A percentile compares a stretch with the other conserved stretches of the same genome.
These are phyloP conservation scores for Petunia axillaris DNA, from an alignment of 257 asterid species.

Conservation along the genomic window DNA sequence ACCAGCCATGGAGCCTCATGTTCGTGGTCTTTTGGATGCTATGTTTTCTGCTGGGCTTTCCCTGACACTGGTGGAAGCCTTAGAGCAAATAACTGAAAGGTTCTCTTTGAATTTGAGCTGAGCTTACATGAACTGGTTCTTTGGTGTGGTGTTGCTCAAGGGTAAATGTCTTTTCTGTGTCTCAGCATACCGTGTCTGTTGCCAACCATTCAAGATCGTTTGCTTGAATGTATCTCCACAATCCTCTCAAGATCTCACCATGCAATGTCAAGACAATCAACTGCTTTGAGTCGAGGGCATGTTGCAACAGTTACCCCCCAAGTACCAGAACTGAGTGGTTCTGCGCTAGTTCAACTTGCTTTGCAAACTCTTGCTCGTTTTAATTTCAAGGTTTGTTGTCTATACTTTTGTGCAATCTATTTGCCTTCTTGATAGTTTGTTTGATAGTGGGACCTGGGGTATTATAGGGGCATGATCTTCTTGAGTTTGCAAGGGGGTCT, in stretches of 20 bases:
- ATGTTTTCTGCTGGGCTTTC: slow-evolving; percentile 94
- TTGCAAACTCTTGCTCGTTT: slow-evolving; percentile 88
- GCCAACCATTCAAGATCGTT: slow-evolving; percentile 80
- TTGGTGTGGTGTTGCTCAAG: slow-evolving; percentile 24
- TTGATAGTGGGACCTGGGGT: slow-evolving; percentile 27
- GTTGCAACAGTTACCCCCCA: slow-evolving; percentile 61
- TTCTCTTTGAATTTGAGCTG: slow-evolving; percentile 31
- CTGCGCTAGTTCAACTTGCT: slow-evolving; percentile 93
- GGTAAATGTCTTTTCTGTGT: slow-evolving; percentile 36
- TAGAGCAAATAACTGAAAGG: slow-evolving; percentile 85
- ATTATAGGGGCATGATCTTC: slow-evolving; percentile 94
- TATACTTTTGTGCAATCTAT: slow-evolving; percentile 22
- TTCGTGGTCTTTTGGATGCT: slow-evolving; percentile 89
- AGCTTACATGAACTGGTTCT: slow-evolving; percentile 21
- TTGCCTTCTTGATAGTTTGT: slow-evolving; percentile 12
- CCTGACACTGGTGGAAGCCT: slow-evolving; percentile 80
- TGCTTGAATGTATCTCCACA: slow-evolving; percentile 88
- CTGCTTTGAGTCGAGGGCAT: slow-evolving; percentile 58
- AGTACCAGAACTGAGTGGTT: slow-evolving; percentile 80
- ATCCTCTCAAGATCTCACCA: slow-evolving; percentile 81
- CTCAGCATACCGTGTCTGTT: slow-evolving; percentile 92
- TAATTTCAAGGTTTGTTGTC: slow-evolving; percentile 71
- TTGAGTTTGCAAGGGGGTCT: slow-evolving; percentile 89
- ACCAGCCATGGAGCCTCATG: slow-evolving; percentile 79
- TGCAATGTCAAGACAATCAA: slow-evolving; percentile 68